Conservation (phyloP, 2,329 filamentous ascomycete species). For the Ascochyta clinopodiicola region DNA sequence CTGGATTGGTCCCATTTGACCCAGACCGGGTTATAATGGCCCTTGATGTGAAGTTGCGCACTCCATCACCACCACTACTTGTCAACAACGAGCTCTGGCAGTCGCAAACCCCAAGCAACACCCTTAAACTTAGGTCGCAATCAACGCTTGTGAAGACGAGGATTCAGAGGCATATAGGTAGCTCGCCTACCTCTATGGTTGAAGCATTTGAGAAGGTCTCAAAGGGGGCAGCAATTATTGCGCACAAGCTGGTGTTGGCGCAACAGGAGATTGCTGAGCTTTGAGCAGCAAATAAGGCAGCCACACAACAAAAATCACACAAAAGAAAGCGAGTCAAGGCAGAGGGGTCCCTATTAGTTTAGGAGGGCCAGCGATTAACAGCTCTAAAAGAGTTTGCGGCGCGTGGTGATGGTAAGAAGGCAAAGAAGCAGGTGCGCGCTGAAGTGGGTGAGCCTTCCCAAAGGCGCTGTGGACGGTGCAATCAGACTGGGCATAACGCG, state of each 20-base stretch:
- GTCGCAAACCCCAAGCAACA: constrained; percentile 25
- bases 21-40: too few relatives aligned
- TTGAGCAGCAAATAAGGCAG: too few relatives aligned
- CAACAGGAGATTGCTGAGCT: too few relatives aligned
- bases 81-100: constrained; percentile 16
- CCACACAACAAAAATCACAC: too few relatives aligned
- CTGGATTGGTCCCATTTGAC: too few relatives aligned
- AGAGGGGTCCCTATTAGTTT: neutral
- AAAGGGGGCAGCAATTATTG: too few relatives aligned
- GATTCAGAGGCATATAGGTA: neutral
- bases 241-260: too few relatives aligned
- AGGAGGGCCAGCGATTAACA: constrained; percentile 6
- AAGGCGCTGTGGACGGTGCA: neutral
- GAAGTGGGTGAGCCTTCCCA: neutral
- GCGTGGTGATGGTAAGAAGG: constrained; percentile 17
- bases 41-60: too few relatives aligned
- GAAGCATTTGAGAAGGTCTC: too few relatives aligned
- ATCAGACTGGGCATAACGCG: neutral
- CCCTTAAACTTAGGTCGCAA: constrained; percentile 17
- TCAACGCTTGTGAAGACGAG: constrained; percentile 20
- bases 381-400: constrained; percentile 17
- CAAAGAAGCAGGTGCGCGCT: too few relatives aligned
- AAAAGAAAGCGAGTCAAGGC: too few relatives aligned
- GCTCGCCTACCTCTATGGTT: neutral
- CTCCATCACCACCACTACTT: constrained; percentile 16